A percentile compares a stretch with the other conserved stretches of the same genome.
These are phyloP conservation scores for Zostera marina DNA, from an alignment of 116 monocot genomes.

Conservation along the genomic window DNA sequence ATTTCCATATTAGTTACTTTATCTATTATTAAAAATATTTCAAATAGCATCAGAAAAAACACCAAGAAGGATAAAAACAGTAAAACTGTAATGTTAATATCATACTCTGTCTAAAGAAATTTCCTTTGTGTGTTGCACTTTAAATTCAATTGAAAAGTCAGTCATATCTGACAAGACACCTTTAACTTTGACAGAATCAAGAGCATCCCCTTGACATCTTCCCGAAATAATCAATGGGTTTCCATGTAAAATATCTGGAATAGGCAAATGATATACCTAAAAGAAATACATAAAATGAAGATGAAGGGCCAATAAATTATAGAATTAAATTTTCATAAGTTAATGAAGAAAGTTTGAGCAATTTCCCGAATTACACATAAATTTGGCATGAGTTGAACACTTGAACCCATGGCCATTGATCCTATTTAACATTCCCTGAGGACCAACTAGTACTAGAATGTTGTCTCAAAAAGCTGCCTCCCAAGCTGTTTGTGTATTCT, in stretches of 20 bases:
- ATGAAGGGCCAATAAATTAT: too few species aligned
- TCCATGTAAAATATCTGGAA: constrained; percentile 65
- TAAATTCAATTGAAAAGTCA: constrained; percentile 39
- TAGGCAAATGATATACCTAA: constrained; percentile 42
- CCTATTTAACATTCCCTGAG: too few species aligned
- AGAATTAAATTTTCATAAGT: too few species aligned
- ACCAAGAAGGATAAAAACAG: background rate
- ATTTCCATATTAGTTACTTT: background rate
- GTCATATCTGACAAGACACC: constrained; percentile 60
- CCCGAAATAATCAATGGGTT: constrained; percentile 57
- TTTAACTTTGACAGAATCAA: constrained; percentile 46
- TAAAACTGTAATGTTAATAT: background rate
- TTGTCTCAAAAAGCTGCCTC: too few species aligned
- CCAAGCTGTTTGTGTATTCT: too few species aligned
- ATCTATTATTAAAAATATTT: background rate
- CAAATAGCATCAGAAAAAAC: background rate
- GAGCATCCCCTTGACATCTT: constrained; percentile 50
- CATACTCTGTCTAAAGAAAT: constrained; percentile 68
- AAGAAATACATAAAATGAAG: constrained; percentile 4
- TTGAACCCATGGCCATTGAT: too few species aligned
- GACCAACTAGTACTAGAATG: too few species aligned
- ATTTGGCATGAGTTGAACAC: too few species aligned
- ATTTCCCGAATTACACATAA: too few species aligned
- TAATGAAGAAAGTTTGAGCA: too few species aligned
- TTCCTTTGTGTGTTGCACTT: constrained; percentile 43